phyloP scores from a whole-genome alignment of 2,329 filamentous ascomycete genomes.

The Sporothrix euskadiensis region DNA sequence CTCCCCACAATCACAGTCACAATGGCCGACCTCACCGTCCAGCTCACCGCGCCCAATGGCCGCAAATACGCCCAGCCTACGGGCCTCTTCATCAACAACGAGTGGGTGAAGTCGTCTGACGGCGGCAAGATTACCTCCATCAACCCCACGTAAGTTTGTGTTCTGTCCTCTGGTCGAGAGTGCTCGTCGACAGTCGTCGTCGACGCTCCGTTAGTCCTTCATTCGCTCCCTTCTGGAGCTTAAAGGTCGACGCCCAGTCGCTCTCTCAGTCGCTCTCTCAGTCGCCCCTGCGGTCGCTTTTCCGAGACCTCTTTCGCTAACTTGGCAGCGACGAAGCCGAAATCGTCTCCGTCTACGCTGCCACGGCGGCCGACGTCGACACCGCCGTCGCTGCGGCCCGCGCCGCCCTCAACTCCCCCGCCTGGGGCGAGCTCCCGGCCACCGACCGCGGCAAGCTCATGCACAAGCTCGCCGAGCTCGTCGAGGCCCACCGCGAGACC shows the following conservation, averaged over 20 bases:
- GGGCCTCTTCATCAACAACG: slow-evolving; percentile 80
- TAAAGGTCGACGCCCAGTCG: too few relatives aligned
- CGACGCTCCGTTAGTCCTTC: too few relatives aligned
- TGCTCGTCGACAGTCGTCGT: background rate
- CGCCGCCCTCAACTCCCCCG: slow-evolving; percentile 26
- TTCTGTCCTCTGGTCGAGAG: background rate
- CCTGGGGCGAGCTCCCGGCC: slow-evolving; percentile 30
- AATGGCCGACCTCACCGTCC: slow-evolving; percentile 41
- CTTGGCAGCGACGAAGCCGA: slow-evolving; percentile 24
- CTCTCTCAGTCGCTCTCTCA: too few relatives aligned
- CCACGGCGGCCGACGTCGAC: slow-evolving; percentile 29
- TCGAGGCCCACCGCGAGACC: slow-evolving; percentile 42
- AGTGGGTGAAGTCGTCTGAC: slow-evolving; percentile 68
- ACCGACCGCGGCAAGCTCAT: slow-evolving; percentile 44
- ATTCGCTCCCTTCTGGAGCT: too few relatives aligned
- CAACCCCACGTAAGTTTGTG: slow-evolving; percentile 62
- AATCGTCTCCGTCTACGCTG: slow-evolving; percentile 30
- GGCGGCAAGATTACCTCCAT: slow-evolving; percentile 65
- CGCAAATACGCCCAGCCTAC: slow-evolving; percentile 68
- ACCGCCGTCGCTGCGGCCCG: slow-evolving; percentile 32
- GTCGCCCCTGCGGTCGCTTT: background rate
- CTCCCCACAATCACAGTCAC: background rate
- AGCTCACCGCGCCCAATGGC: slow-evolving; percentile 76
- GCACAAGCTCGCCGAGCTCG: slow-evolving; percentile 47
- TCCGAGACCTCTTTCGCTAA: background rate